These are phyloP conservation scores for Glycine tomentella DNA, from an alignment of 306 rosid genomes.

Conservation along the genomic window DNA sequence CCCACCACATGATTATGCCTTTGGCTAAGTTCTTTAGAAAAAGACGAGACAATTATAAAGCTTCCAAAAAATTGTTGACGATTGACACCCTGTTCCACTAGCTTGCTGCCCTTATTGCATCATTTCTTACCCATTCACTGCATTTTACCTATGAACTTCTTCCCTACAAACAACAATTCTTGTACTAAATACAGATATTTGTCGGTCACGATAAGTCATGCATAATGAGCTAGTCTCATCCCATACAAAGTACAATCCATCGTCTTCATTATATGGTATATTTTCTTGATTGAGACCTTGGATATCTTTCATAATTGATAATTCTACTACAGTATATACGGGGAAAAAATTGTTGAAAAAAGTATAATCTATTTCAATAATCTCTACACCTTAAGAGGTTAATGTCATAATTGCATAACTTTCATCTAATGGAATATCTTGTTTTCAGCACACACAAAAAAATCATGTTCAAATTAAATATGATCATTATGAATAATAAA, in stretches of 20 bases:
- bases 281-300: too few relatives aligned
- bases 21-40: slow-evolving; percentile 24
- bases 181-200: slow-evolving; percentile 39
- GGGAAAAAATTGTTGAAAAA: too few relatives aligned
- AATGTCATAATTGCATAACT: too few relatives aligned
- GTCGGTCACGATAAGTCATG: slow-evolving; percentile 37
- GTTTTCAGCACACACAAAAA: too few relatives aligned
- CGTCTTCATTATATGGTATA: background rate
- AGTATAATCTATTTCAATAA: too few relatives aligned
- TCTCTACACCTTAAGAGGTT: too few relatives aligned
- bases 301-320: too few relatives aligned
- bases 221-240: slow-evolving; percentile 11
- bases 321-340: too few relatives aligned
- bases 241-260: slow-evolving; percentile 12
- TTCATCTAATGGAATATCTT: too few relatives aligned
- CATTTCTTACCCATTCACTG: slow-evolving; percentile 37
- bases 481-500: too few relatives aligned
- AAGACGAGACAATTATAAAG: slow-evolving; percentile 47
- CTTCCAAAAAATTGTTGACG: slow-evolving; percentile 47
- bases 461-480: too few relatives aligned
- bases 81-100: slow-evolving; percentile 16
- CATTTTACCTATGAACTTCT: slow-evolving; percentile 5
- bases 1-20: slow-evolving; percentile 49
- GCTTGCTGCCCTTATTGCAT: slow-evolving; percentile 38
- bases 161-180: slow-evolving; percentile 29